Evolutionary conservation across 2,329 filamentous ascomycete genomes (phyloP).

Genomic region (Aciculosporium take): DNA sequence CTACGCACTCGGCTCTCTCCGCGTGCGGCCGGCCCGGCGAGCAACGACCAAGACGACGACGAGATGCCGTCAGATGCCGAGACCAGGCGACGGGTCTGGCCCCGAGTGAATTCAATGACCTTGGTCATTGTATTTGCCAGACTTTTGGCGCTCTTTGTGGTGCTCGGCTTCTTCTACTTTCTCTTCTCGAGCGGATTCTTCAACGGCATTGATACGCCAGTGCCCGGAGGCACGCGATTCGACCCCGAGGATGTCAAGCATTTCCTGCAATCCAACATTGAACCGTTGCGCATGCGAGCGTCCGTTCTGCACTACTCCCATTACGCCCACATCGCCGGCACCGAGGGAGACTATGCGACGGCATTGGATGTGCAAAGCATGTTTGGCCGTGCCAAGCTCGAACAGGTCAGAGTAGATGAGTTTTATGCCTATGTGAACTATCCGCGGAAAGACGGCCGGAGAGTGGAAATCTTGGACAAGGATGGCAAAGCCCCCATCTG

Average conservation of each 20-base stretch:
- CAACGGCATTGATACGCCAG: constrained; percentile 45
- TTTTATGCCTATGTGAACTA: constrained; percentile 91
- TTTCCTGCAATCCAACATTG: constrained; percentile 60
- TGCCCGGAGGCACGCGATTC: constrained; percentile 55
- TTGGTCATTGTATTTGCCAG: constrained; percentile 54
- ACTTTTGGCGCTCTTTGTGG: constrained; percentile 57
- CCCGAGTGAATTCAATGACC: constrained; percentile 27
- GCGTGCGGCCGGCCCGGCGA: constrained; percentile 14
- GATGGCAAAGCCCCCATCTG: constrained; percentile 49
- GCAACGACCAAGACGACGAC: constrained; percentile 7
- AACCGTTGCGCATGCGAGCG: constrained; percentile 53
- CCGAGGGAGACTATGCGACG: constrained; percentile 76
- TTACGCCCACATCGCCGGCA: constrained; percentile 87
- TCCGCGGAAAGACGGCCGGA: constrained; percentile 59
- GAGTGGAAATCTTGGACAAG: constrained; percentile 64
- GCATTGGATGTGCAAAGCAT: constrained; percentile 71
- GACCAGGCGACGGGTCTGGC: constrained; percentile 16
- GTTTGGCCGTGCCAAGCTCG: constrained; percentile 59
- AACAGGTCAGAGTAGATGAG: constrained; percentile 61
- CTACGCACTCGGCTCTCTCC: constrained; percentile 35
- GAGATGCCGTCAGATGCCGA: constrained; percentile 9
- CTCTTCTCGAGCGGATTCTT: constrained; percentile 80
- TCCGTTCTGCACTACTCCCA: constrained; percentile 64
- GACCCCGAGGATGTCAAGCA: constrained; percentile 69
- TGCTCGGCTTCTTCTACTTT: constrained; percentile 67